Conservation (phyloP, 2,329 filamentous ascomycete genomes). For the Talaromyces sp. region DNA sequence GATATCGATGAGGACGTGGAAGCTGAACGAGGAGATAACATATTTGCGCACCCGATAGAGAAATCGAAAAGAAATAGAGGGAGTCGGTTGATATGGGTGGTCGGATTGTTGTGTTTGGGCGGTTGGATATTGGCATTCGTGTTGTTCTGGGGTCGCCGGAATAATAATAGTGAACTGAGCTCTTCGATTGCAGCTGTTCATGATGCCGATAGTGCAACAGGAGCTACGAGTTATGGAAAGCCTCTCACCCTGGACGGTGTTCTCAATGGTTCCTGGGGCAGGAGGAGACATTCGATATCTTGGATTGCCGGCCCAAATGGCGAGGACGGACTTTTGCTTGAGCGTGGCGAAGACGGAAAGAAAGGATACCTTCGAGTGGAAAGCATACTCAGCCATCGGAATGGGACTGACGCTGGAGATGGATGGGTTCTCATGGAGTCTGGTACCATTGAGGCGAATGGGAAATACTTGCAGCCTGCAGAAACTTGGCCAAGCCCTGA, state of each 20-base stretch:
- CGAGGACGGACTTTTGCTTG: constrained; percentile 77
- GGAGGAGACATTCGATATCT: constrained; percentile 42
- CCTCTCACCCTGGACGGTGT: constrained; percentile 46
- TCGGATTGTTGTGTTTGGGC: constrained; percentile 42
- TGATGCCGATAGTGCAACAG: constrained; percentile 32
- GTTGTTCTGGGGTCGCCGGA: constrained; percentile 41
- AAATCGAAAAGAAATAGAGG: constrained; percentile 33
- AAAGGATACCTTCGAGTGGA: constrained; percentile 82
- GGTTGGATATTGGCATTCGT: constrained; percentile 49
- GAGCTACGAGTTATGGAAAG: constrained; percentile 39
- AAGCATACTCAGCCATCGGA: constrained; percentile 67
- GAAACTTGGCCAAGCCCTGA: constrained; percentile 75
- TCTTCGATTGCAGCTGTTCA: constrained; percentile 29
- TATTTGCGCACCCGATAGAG: constrained; percentile 26
- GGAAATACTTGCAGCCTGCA: constrained; percentile 55
- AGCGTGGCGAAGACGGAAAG: constrained; percentile 58
- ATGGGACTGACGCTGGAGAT: constrained; percentile 46
- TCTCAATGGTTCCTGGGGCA: constrained; percentile 39
- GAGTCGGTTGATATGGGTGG: constrained; percentile 40
- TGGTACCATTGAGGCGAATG: constrained; percentile 60
- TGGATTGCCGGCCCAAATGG: constrained; percentile 51
- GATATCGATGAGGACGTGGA: constrained; percentile 39
- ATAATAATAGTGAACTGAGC: constrained; percentile 33
- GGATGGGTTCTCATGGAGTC: constrained; percentile 74
- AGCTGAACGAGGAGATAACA: constrained; percentile 27